Percentiles rank a stretch among this genome's conserved stretches.
phyloP scores from a whole-genome alignment of 2,329 filamentous ascomycete genomes.

The Xylaria digitata region DNA sequence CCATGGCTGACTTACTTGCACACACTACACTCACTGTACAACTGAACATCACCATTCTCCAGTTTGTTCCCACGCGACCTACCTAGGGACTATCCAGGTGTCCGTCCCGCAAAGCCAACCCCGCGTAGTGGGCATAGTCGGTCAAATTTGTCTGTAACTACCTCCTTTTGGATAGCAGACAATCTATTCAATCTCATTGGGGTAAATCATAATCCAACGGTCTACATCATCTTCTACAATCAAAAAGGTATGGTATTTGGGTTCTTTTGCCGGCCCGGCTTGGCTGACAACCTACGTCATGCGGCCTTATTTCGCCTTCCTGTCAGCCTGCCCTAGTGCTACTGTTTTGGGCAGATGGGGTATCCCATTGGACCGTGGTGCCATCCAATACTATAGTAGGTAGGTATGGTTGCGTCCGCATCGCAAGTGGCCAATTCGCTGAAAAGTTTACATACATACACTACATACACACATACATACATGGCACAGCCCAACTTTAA shows the following conservation, averaged over 20 bases:
- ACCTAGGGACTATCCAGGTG: constrained; percentile 2
- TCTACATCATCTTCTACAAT: background rate
- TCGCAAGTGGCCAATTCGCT: constrained; percentile 16
- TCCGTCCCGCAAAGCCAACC: constrained; percentile 1
- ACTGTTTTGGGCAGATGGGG: background rate
- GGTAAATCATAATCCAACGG: constrained; percentile 14
- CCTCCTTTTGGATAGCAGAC: constrained; percentile 1
- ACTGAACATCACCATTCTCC: constrained; percentile 1
- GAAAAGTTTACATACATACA: constrained; percentile 1
- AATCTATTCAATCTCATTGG: constrained; percentile 9
- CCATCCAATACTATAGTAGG: background rate
- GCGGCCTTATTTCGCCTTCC: constrained; percentile 24
- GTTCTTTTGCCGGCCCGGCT: constrained; percentile 11
- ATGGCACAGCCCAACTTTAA: background rate
- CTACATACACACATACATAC: background rate
- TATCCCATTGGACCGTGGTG: background rate
- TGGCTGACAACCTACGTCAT: constrained; percentile 37
- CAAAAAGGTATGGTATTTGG: background rate
- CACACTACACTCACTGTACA: no score
- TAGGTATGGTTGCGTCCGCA: background rate
- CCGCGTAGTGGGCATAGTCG: background rate
- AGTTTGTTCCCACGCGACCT: constrained; percentile 20
- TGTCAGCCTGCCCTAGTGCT: constrained; percentile 24
- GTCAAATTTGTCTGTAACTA: background rate
- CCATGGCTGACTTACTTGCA: no score